Base-by-base conservation (phyloP, 2,329 filamentous ascomycete species). In the Clarireedia sp. region DNA sequence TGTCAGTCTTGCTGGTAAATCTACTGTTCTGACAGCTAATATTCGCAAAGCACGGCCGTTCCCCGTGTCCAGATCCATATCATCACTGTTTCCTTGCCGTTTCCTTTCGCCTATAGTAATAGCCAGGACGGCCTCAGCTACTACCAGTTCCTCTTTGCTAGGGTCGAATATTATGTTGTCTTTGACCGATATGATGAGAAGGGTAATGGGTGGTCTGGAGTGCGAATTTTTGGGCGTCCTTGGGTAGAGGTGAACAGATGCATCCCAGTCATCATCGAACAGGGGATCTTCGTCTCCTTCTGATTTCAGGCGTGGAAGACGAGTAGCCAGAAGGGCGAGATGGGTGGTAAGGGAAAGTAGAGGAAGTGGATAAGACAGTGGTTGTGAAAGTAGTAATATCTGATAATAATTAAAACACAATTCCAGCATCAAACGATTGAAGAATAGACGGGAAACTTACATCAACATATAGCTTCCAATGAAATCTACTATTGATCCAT, bases 181-280 rank as follows among this genome's bases (percentile, higher is more conserved):
- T 56, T 87, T 89, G 0, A 96, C 86, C 3, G 87, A 83, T 70
- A 95, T 87, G 55, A 97, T 90, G 10, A 99, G 85, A 19, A 99
- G 79, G 3, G 92, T 96, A 55, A 99, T 81, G 0, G 94, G 90
- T 4, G 94, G 94, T 48, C 85, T 81, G 33, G 76, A 68, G 46
- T 68, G 64, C 41, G 67, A 60, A 50, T 51, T 53, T 26, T 50
- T 49, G 12, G 61, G 41, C 29, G 53, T 48, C 63, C 65, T 51
- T 56, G 64, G 62, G 73, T 95, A 99, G 29, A 99, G 75, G 56
- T 83, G 85, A 17, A 82, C 78, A 1, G 90, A 85, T 16, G 87
- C 87, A 61, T 87, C 89, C 94, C 94, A 99, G 74, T 99, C 94
- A 73, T 99, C 94, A 74, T 96, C 87, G 72, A 99, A 99, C 68